phyloP scores from a whole-genome alignment of 2,329 filamentous ascomycete genomes.

The Hypoxylon sp. region DNA sequence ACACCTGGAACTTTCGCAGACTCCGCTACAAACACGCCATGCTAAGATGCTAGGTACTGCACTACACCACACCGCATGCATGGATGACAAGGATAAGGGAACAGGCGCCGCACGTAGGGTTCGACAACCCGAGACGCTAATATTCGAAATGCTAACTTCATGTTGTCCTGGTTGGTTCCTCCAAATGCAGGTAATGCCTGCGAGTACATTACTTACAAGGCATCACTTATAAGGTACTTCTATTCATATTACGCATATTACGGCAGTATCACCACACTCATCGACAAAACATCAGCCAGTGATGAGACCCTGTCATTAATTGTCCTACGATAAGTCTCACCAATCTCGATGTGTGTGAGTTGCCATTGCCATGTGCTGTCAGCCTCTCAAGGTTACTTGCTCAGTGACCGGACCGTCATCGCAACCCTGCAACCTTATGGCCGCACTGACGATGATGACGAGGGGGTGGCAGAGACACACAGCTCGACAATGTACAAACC shows the following conservation, averaged over 20 bases:
- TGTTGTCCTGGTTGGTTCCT: slow-evolving; percentile 26
- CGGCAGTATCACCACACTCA: slow-evolving; percentile 18
- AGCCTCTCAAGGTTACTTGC: slow-evolving; percentile 40
- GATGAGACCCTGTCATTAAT: slow-evolving; percentile 23
- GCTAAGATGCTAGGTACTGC: slow-evolving; percentile 18
- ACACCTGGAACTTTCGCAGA: slow-evolving; percentile 23
- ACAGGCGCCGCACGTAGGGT: slow-evolving; percentile 42
- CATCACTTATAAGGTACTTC: background rate
- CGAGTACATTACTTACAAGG: too few species aligned
- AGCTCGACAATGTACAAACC: slow-evolving; percentile 14
- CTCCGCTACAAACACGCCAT: slow-evolving; percentile 29
- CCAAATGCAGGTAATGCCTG: slow-evolving; percentile 28
- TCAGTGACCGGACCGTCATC: slow-evolving; percentile 30
- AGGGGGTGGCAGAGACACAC: slow-evolving; percentile 19
- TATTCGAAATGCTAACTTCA: slow-evolving; percentile 16
- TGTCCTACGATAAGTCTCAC: slow-evolving; percentile 28
- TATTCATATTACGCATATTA: background rate
- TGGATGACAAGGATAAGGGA: slow-evolving; percentile 14
- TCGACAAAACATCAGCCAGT: slow-evolving; percentile 8
- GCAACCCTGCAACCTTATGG: slow-evolving; percentile 34
- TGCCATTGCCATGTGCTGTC: slow-evolving; percentile 45
- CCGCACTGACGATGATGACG: slow-evolving; percentile 30
- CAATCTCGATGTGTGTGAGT: slow-evolving; percentile 33
- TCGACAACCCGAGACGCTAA: slow-evolving; percentile 38
- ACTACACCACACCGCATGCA: slow-evolving; percentile 6